Evolutionary conservation across 2,329 filamentous ascomycete genomes (phyloP), one percentile per base, ranked within the genome.

Genomic region (Trichoderma atroviride): DNA sequence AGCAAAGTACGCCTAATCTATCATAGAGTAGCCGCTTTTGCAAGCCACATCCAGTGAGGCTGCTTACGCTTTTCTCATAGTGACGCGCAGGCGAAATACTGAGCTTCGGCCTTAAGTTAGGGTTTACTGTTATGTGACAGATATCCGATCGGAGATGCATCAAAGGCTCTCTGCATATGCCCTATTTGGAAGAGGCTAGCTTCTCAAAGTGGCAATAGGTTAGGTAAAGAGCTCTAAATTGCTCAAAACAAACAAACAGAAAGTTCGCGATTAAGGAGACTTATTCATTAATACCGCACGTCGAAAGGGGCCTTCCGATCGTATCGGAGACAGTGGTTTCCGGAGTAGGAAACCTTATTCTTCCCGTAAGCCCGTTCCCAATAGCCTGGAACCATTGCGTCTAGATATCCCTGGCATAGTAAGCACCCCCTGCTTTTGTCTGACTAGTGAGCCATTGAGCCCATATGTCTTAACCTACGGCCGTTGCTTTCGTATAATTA

Each of bases 51-150:
- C 40, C 40, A 59, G 13, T 3, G 31, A 47, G 63, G 63, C 63
- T 67, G 63, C 63, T 67, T 59, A 67, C 40, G 27, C 35, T 27
- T 58, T 40, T 67, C 63, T 59, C 40, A 66, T 16, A n/a, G 33
- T 64, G 50, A 64, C 61, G 33, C 61, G 43, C 14, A 24, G n/a
- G n/a, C 16, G 59, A 33, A 35, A 33, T 61, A 4, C 37, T 50
- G 47, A 50, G 19, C 3, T 16, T 24, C n/a, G 47, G 22, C 10
- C 22, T 50, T 13, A 22, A 27, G 9, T n/a, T 22, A 31, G 22
- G 50, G 11, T 22, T 27, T n/a, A 6, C 22, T 43, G 37, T 24
- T 50, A 5, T 13, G 31, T 35, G 61, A 33, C 33, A 64, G 53
- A 37, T 29, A 33, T 55, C 33, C 31, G 52, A 56, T 7, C 53